phyloP scores from a whole-genome alignment of 2,329 filamentous ascomycete genomes.

The Annulohypoxylon truncatum region DNA sequence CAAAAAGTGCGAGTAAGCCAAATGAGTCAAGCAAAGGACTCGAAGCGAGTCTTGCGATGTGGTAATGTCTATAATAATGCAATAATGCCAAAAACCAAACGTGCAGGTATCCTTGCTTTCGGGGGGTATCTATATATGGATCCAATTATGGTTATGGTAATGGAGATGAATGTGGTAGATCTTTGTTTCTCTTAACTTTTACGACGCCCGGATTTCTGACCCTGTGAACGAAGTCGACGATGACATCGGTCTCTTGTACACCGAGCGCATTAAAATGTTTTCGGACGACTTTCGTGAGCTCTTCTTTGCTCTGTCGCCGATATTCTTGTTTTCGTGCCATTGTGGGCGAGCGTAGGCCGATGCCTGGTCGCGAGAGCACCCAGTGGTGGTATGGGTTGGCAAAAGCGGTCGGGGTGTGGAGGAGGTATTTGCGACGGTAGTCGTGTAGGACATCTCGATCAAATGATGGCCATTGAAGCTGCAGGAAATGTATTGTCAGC shows the following conservation, averaged over 20 bases:
- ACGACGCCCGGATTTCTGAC: slow-evolving; percentile 66
- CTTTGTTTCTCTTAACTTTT: slow-evolving; percentile 51
- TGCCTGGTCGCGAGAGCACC: slow-evolving; percentile 69
- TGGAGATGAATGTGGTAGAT: slow-evolving; percentile 49
- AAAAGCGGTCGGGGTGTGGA: slow-evolving; percentile 78
- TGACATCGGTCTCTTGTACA: slow-evolving; percentile 83
- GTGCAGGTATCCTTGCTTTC: slow-evolving; percentile 15
- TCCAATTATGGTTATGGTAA: slow-evolving; percentile 49
- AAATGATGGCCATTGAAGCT: slow-evolving; percentile 76
- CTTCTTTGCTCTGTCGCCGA: slow-evolving; percentile 76
- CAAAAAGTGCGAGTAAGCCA: slow-evolving; percentile 25
- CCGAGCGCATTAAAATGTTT: slow-evolving; percentile 87
- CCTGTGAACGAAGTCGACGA: slow-evolving; percentile 82
- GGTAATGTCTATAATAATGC: slow-evolving; percentile 23
- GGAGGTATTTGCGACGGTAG: slow-evolving; percentile 79
- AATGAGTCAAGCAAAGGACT: slow-evolving; percentile 25
- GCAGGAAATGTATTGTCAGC: slow-evolving; percentile 25
- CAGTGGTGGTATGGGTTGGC: slow-evolving; percentile 70
- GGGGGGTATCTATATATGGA: slow-evolving; percentile 36
- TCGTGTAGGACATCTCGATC: slow-evolving; percentile 75
- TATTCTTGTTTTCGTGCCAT: slow-evolving; percentile 75
- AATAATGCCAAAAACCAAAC: slow-evolving; percentile 13
- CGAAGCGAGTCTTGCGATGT: slow-evolving; percentile 10
- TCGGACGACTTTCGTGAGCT: slow-evolving; percentile 76
- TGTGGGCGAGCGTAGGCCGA: slow-evolving; percentile 79